Evolutionary conservation across 1,139 yeast genomes (phyloP).

Genomic region (Taphrina communis): DNA sequence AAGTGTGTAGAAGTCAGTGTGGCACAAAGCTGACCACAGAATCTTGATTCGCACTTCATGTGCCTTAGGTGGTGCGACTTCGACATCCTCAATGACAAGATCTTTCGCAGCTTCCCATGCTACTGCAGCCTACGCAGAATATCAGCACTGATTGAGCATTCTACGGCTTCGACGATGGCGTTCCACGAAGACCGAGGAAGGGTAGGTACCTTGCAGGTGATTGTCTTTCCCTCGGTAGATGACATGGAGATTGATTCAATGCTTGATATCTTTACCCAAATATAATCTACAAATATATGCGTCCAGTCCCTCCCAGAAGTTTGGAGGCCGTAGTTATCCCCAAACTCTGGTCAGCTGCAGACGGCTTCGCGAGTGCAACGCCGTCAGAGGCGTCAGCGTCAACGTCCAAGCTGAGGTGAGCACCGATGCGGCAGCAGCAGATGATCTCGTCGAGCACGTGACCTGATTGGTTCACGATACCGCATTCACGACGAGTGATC

Average conservation of each 20-base stretch:
- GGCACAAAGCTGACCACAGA: slow-evolving; percentile 91
- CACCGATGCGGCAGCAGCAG: too few relatives aligned
- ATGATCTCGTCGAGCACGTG: background rate
- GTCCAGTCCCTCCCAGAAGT: too few relatives aligned
- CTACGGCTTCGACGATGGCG: too few relatives aligned
- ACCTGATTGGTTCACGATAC: background rate
- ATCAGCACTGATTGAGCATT: background rate
- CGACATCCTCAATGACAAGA: slow-evolving; percentile 79
- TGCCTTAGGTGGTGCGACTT: slow-evolving; percentile 91
- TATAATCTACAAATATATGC: too few relatives aligned
- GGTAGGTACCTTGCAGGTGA: slow-evolving; percentile 64
- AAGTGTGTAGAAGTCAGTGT: slow-evolving; percentile 95
- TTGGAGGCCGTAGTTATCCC: too few relatives aligned
- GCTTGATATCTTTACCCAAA: background rate
- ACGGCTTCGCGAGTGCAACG: background rate
- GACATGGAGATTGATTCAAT: slow-evolving; percentile 5
- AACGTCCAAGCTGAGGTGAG: too few relatives aligned
- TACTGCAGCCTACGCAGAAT: slow-evolving; percentile 69
- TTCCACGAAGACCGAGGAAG: background rate
- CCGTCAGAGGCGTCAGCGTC: background rate
- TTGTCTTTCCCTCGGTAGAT: slow-evolving; percentile 62
- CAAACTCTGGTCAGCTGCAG: too few relatives aligned
- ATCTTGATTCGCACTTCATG: slow-evolving; percentile 95
- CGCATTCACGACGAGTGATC: background rate
- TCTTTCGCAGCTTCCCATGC: slow-evolving; percentile 96